Evolutionary conservation across 768 basidiomycete species (phyloP).

Genomic region (Myochromella boudieri): DNA sequence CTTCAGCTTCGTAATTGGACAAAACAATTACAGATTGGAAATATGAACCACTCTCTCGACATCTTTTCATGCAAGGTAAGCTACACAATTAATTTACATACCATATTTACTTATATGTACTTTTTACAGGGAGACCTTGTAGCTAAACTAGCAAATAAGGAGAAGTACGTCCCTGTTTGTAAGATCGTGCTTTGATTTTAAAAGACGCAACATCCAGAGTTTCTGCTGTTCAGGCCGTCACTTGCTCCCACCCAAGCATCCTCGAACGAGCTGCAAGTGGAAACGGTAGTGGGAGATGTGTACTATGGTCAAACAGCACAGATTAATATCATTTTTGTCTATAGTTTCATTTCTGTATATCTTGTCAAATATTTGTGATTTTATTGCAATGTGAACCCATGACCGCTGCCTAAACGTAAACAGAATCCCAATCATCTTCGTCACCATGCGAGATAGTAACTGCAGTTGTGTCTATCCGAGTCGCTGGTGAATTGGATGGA

Average conservation of each 20-base stretch:
- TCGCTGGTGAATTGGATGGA: constrained; percentile 2
- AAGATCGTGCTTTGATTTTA: constrained; percentile 4
- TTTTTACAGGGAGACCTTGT: constrained; percentile 63
- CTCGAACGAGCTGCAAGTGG: constrained; percentile 76
- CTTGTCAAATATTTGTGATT: too few relatives aligned
- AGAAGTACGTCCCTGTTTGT: constrained; percentile 44
- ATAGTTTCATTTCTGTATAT: background rate
- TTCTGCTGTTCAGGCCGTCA: constrained; percentile 87
- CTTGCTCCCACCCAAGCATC: constrained; percentile 77
- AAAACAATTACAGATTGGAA: constrained; percentile 56
- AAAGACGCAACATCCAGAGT: constrained; percentile 42
- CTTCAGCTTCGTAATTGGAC: background rate
- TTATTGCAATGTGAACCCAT: background rate
- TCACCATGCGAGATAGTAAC: constrained; percentile 24
- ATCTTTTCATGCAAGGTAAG: constrained; percentile 71
- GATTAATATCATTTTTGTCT: constrained; percentile 13
- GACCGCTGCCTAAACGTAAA: constrained; percentile 45
- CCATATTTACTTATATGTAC: constrained; percentile 1
- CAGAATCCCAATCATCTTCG: constrained; percentile 63
- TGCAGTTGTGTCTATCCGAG: constrained; percentile 11
- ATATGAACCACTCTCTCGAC: constrained; percentile 77
- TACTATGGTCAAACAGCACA: constrained; percentile 71
- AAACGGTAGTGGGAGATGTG: constrained; percentile 77
- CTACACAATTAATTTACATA: background rate
- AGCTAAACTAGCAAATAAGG: constrained; percentile 56